Evolutionary conservation across 345 rosid species (phyloP).

Genomic region (Stellera chamaejasme): DNA sequence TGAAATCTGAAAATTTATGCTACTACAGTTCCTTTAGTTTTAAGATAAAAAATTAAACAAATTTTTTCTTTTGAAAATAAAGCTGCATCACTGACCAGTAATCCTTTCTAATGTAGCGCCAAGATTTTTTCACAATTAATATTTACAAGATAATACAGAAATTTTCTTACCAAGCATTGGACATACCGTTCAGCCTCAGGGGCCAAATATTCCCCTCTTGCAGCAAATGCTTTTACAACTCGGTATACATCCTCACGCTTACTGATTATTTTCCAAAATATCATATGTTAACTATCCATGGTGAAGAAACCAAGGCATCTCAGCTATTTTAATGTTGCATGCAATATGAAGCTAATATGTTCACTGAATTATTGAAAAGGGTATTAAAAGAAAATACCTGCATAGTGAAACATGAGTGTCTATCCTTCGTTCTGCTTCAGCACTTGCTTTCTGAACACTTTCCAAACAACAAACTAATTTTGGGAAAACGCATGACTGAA

Average conservation of each 20-base stretch:
- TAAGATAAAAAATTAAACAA: background rate
- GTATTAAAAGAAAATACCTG: slow-evolving; percentile 43
- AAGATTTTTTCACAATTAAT: background rate
- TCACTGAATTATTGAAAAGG: background rate
- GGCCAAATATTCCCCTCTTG: slow-evolving; percentile 46
- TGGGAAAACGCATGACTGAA: slow-evolving; percentile 70
- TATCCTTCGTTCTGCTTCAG: slow-evolving; percentile 69
- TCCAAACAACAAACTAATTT: slow-evolving; percentile 55
- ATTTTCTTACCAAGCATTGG: slow-evolving; percentile 70
- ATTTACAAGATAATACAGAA: slow-evolving; percentile 4
- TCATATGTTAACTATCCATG: slow-evolving; percentile 12
- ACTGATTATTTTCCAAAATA: slow-evolving; percentile 47
- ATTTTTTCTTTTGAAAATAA: background rate
- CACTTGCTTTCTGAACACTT: slow-evolving; percentile 66
- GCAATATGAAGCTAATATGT: too few species aligned
- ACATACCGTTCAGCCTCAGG: slow-evolving; percentile 57
- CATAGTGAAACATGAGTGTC: slow-evolving; percentile 51
- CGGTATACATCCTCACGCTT: slow-evolving; percentile 79
- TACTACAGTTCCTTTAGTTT: background rate
- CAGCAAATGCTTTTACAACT: slow-evolving; percentile 52
- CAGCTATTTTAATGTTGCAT: too few species aligned
- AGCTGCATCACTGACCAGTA: slow-evolving; percentile 4
- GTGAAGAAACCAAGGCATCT: background rate
- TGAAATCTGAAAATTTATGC: slow-evolving; percentile 3
- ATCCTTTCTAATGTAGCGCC: background rate